phyloP scores from a whole-genome alignment of 495 filamentous ascomycete genomes.

The Lindgomyces ingoldianus region DNA sequence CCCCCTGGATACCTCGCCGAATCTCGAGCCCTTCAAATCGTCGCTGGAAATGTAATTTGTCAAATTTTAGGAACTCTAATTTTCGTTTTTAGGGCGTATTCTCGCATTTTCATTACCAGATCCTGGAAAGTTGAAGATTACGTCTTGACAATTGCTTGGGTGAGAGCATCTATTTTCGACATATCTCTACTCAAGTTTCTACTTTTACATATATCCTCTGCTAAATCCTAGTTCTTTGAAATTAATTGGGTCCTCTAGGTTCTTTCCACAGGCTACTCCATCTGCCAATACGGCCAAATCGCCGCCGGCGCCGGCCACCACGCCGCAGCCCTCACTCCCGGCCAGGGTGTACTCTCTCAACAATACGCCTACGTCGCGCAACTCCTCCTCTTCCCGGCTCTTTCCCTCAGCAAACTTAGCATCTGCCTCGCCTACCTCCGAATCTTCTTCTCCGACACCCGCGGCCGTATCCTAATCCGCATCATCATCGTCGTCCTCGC shows the following conservation, averaged over 20 bases:
- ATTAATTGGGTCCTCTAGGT: background rate
- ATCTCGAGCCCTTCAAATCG: background rate
- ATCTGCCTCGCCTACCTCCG: conserved; percentile 17
- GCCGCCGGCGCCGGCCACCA: conserved; percentile 8
- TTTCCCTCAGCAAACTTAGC: conserved; percentile 1
- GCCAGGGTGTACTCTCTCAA: background rate
- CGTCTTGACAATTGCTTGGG: conserved; percentile 1
- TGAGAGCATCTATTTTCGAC: background rate
- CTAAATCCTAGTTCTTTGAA: background rate
- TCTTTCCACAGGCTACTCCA: conserved; percentile 1
- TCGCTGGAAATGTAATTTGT: conserved; percentile 6
- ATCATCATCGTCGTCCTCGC: background rate
- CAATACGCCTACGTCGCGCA: conserved; percentile 8
- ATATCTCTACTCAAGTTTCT: background rate
- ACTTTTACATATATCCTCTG: too few species aligned
- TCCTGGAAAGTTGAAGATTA: conserved; percentile 12
- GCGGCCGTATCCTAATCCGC: background rate
- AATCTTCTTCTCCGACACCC: conserved; percentile 10
- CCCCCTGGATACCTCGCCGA: background rate
- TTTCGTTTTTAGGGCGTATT: conserved; percentile 1
- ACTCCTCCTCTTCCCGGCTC: background rate
- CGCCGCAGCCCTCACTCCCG: background rate
- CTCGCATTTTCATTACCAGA: conserved; percentile 3
- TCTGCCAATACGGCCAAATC: conserved; percentile 1
- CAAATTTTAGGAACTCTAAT: conserved; percentile 6